These are phyloP conservation scores for Fusarium papillatum DNA, from an alignment of 2,329 filamentous ascomycete genomes.

Conservation along the genomic window DNA sequence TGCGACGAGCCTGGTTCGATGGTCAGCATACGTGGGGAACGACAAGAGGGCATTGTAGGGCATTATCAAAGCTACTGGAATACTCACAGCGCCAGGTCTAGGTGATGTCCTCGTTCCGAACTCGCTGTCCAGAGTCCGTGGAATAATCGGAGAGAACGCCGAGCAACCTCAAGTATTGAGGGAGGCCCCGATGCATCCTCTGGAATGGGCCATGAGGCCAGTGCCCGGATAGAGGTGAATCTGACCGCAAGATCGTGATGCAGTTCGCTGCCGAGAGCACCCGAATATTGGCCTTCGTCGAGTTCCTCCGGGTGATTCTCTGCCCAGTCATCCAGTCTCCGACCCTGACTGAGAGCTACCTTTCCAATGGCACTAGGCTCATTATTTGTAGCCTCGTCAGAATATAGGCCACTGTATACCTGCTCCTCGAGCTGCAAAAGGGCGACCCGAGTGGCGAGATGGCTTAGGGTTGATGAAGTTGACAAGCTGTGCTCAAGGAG, in stretches of 20 bases:
- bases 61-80: too few species aligned
- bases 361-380: neutral
- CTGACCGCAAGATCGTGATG: neutral
- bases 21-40: too few species aligned
- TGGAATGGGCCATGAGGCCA: slow-evolving; percentile 2
- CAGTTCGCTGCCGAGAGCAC: neutral
- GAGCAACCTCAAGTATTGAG: slow-evolving; percentile 2
- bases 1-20: slow-evolving; percentile 1
- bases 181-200: neutral
- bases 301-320: neutral
- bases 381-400: neutral
- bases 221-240: neutral
- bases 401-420: slow-evolving; percentile 3
- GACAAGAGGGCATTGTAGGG: too few species aligned
- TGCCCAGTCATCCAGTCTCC: slow-evolving; percentile 11
- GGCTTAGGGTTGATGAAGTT: neutral
- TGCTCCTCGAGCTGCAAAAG: slow-evolving; percentile 11
- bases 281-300: neutral
- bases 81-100: slow-evolving; percentile 8
- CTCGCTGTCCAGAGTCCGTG: slow-evolving; percentile 7
- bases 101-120: slow-evolving; percentile 2
- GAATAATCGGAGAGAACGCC: slow-evolving; percentile 11
- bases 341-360: neutral
- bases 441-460: neutral
- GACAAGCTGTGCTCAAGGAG: slow-evolving; percentile 6